phyloP scores from a whole-genome alignment of 1,139 yeast species.

The Scheffersomyces parashehatae region DNA sequence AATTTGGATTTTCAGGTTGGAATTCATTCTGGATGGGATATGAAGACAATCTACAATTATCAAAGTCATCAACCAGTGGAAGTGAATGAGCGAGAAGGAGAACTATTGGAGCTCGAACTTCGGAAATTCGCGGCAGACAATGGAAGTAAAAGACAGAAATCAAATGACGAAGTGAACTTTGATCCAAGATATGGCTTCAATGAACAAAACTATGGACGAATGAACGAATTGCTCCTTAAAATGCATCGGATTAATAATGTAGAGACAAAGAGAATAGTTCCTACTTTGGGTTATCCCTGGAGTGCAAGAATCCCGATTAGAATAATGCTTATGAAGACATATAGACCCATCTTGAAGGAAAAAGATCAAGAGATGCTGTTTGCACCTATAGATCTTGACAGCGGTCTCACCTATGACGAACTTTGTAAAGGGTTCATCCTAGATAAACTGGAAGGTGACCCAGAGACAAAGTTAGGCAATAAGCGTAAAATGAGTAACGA shows the following conservation, averaged over 20 bases:
- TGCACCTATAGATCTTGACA: conserved; percentile 9
- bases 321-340: conserved; percentile 35
- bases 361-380: conserved; percentile 4
- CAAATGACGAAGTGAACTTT: conserved; percentile 1
- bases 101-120: conserved; percentile 2
- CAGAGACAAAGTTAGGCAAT: no score
- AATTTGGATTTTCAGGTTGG: conserved; percentile 71
- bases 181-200: conserved; percentile 11
- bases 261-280: conserved; percentile 28
- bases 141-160: conserved; percentile 8
- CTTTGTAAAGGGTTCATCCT: conserved; percentile 15
- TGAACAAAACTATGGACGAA: conserved; percentile 5
- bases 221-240: conserved; percentile 11
- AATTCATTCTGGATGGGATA: conserved; percentile 76
- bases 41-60: conserved; percentile 25
- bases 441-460: background rate
- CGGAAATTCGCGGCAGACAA: background rate
- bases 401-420: conserved; percentile 15
- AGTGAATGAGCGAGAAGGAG: conserved; percentile 1
- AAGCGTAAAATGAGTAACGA: background rate
- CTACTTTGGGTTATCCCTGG: conserved; percentile 47
- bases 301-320: conserved; percentile 31
- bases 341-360: conserved; percentile 23
- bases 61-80: conserved; percentile 7
- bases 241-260: conserved; percentile 11